Evolutionary conservation across 2,329 filamentous ascomycete genomes (phyloP), one percentile per base, ranked within the genome.

Genomic region (Alternaria postmessia): DNA sequence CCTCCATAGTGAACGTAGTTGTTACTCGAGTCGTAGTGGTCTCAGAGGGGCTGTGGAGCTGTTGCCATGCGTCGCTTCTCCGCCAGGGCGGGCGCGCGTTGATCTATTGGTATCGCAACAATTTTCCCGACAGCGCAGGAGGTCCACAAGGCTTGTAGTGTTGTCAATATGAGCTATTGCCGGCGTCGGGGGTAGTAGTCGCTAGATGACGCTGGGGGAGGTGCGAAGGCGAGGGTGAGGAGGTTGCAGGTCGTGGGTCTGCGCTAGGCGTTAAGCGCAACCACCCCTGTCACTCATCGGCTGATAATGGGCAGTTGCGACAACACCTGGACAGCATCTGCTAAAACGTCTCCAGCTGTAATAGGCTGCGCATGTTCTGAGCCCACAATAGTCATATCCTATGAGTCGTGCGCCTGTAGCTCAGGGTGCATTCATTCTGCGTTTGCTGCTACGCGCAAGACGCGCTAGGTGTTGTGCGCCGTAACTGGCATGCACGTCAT

Each of bases 1-100:
- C 73, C 16, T 76, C 75, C 75, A 77, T 78, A 20, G 54, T 48
- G 56, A 58, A 53, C 30, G 49, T 20, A 22, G 38, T 26, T n/a
- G 48, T 53, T 36, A 54, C 16, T 58, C 43, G 63, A 48, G 60
- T 52, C 34, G 64, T 56, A 42, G 52, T 48, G 58, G 63, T 65
- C 57, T 67, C 63, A 54, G 57, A 57, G 64, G 63, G 57, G 58
- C 62, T 65, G 65, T 55, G 64, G 60, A 52, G 64, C 63, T 55
- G 67, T 64, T 63, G 65, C 65, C 68, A 69, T 68, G 61, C 62
- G 66, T 65, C 62, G 68, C 66, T 61, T 61, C 59, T 62, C 69
- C 67, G 71, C 74, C 73, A 75, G 74, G 54, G 57, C 60, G 54
- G 62, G 56, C 62, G 61, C 59, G 41, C 59, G 58, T 54, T 56